These are phyloP conservation scores for Saccharomycodes ludwigii DNA, from an alignment of 805 yeast species.

Conservation along the genomic window DNA sequence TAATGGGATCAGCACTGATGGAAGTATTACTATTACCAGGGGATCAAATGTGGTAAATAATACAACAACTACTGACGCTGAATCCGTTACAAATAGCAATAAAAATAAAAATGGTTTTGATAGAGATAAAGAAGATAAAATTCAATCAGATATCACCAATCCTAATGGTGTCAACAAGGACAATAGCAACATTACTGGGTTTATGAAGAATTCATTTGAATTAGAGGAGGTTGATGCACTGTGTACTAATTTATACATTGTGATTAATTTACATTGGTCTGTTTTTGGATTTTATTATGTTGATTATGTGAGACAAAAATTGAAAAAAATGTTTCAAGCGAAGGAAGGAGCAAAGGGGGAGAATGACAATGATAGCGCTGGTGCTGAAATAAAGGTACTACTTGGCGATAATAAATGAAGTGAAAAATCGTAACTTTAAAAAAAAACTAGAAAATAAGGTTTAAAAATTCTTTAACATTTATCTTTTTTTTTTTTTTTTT, in stretches of 20 bases:
- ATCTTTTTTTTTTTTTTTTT: too few species aligned
- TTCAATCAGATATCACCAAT: constrained; percentile 3
- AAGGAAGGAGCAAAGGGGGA: too few species aligned
- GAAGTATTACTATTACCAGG: constrained; percentile 5
- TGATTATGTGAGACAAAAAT: constrained; percentile 24
- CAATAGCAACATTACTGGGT: constrained; percentile 12
- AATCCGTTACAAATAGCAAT: not conserved
- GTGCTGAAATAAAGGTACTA: too few species aligned
- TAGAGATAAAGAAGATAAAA: constrained; percentile 1
- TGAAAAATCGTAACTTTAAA: too few species aligned
- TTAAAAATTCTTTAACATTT: too few species aligned
- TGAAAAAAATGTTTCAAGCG: constrained; percentile 4
- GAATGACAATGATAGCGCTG: too few species aligned
- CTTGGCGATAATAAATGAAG: too few species aligned
- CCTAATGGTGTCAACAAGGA: constrained; percentile 9
- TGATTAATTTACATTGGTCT: constrained; percentile 70
- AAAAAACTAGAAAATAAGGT: too few species aligned
- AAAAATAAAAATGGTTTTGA: constrained; percentile 3
- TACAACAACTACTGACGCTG: constrained; percentile 3
- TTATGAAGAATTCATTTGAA: constrained; percentile 9
- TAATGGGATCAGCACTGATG: constrained; percentile 5
- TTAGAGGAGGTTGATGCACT: constrained; percentile 46
- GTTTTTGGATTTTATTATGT: constrained; percentile 66
- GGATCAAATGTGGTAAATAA: constrained; percentile 1
- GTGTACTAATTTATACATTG: constrained; percentile 47